Percentiles rank a stretch among this genome's conserved stretches.
phyloP scores from a whole-genome alignment of 192 early-diverging fungal species.

The Mortierella antarctica region DNA sequence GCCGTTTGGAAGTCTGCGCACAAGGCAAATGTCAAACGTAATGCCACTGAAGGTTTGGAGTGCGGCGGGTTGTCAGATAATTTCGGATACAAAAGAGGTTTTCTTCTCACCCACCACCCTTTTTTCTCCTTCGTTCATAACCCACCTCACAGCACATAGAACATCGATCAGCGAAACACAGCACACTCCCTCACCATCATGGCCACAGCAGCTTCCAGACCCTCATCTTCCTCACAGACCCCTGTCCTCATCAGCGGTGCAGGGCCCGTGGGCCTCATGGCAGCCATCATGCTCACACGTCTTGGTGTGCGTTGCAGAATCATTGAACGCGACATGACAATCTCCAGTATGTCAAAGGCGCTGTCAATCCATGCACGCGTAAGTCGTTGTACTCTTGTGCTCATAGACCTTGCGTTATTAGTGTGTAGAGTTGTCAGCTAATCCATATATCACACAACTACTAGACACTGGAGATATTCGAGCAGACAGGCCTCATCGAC shows the following conservation, averaged over 20 bases:
- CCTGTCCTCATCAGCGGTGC: conserved; percentile 52
- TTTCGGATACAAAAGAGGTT: not conserved
- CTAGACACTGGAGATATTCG: conserved; percentile 46
- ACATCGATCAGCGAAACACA: not conserved
- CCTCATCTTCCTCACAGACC: conserved; percentile 4
- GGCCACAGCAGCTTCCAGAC: not conserved
- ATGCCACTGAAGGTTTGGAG: no score
- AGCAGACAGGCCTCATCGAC: conserved; percentile 31
- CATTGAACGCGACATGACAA: conserved; percentile 31
- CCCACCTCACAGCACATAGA: not conserved
- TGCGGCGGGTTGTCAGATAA: no score
- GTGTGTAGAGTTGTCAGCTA: no score
- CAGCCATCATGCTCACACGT: conserved; percentile 41
- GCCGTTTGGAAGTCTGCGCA: no score
- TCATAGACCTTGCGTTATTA: no score
- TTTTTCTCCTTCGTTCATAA: not conserved
- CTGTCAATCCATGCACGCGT: conserved; percentile 35
- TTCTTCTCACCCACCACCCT: not conserved
- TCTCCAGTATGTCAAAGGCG: conserved; percentile 39
- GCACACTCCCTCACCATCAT: not conserved
- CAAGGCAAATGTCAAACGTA: no score
- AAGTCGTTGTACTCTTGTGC: no score
- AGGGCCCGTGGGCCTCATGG: conserved; percentile 45
- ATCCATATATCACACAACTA: no score
- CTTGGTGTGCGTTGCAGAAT: conserved; percentile 32